These are phyloP conservation scores for Basidiobolus meristosporus DNA, from an alignment of 371 early-diverging fungal genomes.

Conservation along the genomic window DNA sequence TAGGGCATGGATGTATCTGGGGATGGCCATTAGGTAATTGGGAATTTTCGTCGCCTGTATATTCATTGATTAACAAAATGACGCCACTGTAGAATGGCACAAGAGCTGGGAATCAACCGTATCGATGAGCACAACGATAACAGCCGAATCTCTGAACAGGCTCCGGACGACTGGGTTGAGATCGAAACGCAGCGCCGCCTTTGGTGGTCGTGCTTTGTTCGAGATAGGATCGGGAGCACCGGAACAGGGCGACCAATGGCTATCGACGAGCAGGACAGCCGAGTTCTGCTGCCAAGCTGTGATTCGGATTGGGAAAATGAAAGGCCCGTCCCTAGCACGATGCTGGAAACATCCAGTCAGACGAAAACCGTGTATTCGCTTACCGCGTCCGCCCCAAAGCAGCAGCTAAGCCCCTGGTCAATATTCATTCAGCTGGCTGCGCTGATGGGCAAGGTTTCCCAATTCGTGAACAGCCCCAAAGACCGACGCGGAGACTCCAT, in stretches of 20 bases:
- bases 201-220: slow-evolving; percentile 34
- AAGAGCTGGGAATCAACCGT: slow-evolving; percentile 44
- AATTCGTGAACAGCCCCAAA: no score
- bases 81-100: slow-evolving; percentile 16
- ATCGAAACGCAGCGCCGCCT: slow-evolving; percentile 34
- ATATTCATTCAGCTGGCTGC: no score
- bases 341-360: no score
- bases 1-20: slow-evolving; percentile 11
- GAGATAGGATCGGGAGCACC: slow-evolving; percentile 25
- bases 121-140: slow-evolving; percentile 16
- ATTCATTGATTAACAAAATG: no score
- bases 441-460: no score
- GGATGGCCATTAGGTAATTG: slow-evolving; percentile 24
- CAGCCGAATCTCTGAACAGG: slow-evolving; percentile 9
- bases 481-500: no score
- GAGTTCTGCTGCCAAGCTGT: slow-evolving; percentile 5
- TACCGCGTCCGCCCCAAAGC: no score
- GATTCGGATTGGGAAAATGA: background rate
- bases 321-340: no score
- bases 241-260: slow-evolving; percentile 20
- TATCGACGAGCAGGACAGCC: slow-evolving; percentile 23
- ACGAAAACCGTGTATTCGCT: no score
- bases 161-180: slow-evolving; percentile 13
- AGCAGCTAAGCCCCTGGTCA: no score
- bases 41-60: no score